Percentiles rank a stretch among this genome's conserved stretches.
Conservation (phyloP, 129 eudicot genomes). For the Gnaphalium uliginosum region DNA sequence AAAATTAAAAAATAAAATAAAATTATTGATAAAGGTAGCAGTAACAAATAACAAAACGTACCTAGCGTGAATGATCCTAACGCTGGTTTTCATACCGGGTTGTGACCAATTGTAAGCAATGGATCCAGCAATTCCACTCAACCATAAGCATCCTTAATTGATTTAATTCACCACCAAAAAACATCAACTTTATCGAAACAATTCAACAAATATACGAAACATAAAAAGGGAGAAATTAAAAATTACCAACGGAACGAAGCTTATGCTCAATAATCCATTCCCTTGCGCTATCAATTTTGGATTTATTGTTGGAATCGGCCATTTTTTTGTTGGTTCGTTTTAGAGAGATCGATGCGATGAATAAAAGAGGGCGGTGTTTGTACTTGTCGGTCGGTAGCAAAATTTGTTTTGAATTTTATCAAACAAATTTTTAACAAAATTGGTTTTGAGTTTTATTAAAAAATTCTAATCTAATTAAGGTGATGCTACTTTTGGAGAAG, state of each 20-base stretch:
- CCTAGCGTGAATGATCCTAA: conserved; percentile 80
- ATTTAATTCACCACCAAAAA: neutral
- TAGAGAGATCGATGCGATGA: conserved; percentile 5
- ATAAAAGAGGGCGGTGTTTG: neutral
- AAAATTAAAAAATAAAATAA: neutral
- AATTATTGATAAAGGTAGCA: neutral
- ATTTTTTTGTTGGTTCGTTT: conserved; percentile 9
- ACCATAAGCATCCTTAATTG: conserved; percentile 58
- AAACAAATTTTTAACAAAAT: neutral
- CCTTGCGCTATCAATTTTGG: conserved; percentile 30
- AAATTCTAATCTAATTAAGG: too few relatives aligned
- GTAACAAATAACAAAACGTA: neutral
- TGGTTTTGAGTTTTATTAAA: too few relatives aligned
- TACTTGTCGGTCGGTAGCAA: neutral
- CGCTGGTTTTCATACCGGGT: conserved; percentile 81
- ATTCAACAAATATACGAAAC: neutral
- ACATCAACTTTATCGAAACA: neutral
- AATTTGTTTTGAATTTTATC: neutral
- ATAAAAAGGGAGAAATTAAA: neutral
- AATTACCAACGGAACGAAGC: conserved; percentile 72
- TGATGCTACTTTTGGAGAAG: too few relatives aligned
- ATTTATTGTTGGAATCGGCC: conserved; percentile 26
- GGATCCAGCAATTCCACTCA: conserved; percentile 69
- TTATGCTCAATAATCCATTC: conserved; percentile 75
- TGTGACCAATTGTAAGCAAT: conserved; percentile 83